Conservation (phyloP, 148 eudicot species). For the Rhododendron williamsianum region DNA sequence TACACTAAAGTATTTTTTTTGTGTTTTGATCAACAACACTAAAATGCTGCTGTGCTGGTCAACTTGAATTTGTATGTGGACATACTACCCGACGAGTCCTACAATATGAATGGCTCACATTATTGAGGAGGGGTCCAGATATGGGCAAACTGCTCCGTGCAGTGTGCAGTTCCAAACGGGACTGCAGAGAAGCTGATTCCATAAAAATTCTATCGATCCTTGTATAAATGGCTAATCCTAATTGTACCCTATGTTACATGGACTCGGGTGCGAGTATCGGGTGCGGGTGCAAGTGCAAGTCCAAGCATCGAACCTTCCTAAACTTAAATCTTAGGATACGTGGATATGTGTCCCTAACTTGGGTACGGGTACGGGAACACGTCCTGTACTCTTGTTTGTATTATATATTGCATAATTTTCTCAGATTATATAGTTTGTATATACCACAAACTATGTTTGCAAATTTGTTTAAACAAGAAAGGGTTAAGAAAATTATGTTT, state of each 20-base stretch:
- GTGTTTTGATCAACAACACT: not conserved
- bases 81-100: not conserved
- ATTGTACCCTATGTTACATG: not conserved
- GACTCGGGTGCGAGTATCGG: too few species aligned
- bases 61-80: not conserved
- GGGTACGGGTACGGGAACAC: too few species aligned
- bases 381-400: too few species aligned
- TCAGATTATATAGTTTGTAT: too few species aligned
- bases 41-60: not conserved
- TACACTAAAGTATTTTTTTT: not conserved
- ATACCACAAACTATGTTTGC: too few species aligned
- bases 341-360: too few species aligned
- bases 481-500: too few species aligned
- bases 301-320: too few species aligned
- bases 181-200: not conserved
- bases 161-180: not conserved
- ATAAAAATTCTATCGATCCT: not conserved
- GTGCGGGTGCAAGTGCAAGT: too few species aligned
- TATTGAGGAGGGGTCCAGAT: not conserved
- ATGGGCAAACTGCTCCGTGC: not conserved
- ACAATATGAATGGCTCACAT: not conserved
- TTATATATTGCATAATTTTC: too few species aligned
- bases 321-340: too few species aligned
- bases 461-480: too few species aligned
- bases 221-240: not conserved